Evolutionary conservation across 164 flowering plant genomes (phyloP).

Genomic region (Berberis vulgaris): DNA sequence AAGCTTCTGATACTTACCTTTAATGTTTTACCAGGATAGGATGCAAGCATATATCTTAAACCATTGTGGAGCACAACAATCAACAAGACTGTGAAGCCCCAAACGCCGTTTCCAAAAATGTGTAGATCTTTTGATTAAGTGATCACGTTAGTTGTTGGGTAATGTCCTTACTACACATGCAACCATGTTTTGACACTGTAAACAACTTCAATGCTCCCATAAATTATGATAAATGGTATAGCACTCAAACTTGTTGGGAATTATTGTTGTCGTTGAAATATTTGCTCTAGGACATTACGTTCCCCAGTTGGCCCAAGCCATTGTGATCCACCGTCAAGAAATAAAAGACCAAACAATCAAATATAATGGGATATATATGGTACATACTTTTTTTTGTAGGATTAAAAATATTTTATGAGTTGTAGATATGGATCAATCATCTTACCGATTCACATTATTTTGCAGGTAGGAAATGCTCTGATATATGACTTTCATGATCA

Average conservation of each 20-base stretch:
- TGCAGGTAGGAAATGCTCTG: constrained; percentile 96
- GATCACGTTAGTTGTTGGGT: too few relatives aligned
- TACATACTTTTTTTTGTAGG: constrained; percentile 8
- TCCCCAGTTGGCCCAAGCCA: constrained; percentile 91
- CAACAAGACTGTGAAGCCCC: too few relatives aligned
- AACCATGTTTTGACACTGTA: too few relatives aligned
- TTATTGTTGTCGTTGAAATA: not conserved
- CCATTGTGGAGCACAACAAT: too few relatives aligned
- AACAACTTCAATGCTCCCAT: too few relatives aligned
- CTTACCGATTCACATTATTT: not conserved
- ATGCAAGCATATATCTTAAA: too few relatives aligned
- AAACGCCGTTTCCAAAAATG: too few relatives aligned
- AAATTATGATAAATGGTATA: too few relatives aligned
- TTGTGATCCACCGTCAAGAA: constrained; percentile 41
- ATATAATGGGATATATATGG: constrained; percentile 89
- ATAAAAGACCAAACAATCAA: constrained; percentile 39
- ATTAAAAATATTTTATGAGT: not conserved
- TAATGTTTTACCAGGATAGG: too few relatives aligned
- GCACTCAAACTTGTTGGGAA: not conserved
- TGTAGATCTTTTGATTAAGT: too few relatives aligned
- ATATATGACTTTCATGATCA: constrained; percentile 81
- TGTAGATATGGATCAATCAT: not conserved
- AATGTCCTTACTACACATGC: too few relatives aligned
- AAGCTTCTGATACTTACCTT: too few relatives aligned
- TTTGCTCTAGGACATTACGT: constrained; percentile 76